phyloP scores from a whole-genome alignment of 73 alveolate genomes.

The Blepharisma japonicum region DNA sequence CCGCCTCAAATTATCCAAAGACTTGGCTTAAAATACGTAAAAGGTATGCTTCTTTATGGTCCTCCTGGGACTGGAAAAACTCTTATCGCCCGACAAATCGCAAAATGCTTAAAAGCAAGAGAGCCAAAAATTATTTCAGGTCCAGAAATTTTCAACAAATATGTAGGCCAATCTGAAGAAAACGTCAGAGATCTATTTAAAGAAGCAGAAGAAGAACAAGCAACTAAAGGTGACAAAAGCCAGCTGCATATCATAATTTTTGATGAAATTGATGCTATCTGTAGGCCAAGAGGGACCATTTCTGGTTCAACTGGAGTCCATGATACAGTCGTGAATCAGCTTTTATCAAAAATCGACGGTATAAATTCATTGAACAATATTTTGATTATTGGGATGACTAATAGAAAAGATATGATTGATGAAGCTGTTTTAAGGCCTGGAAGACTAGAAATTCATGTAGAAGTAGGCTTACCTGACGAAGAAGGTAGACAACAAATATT shows the following conservation, averaged over 20 bases:
- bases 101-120: constrained; percentile 88
- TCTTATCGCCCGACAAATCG: constrained; percentile 94
- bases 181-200: constrained; percentile 92
- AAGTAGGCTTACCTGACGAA: constrained; percentile 98
- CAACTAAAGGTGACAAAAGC: constrained; percentile 90
- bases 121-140: constrained; percentile 98
- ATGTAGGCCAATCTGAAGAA: constrained; percentile 94
- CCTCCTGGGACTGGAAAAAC: constrained; percentile 99
- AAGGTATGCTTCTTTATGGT: constrained; percentile 97
- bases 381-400: constrained; percentile 96
- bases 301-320: constrained; percentile 95
- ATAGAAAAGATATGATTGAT: constrained; percentile 98
- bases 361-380: constrained; percentile 98
- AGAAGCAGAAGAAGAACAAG: constrained; percentile 95
- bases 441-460: constrained; percentile 98
- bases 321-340: constrained; percentile 99
- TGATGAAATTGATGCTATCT: constrained; percentile 99
- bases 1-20: constrained; percentile 96
- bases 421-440: constrained; percentile 99
- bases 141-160: constrained; percentile 97
- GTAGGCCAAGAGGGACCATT: constrained; percentile 98
- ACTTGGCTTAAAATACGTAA: constrained; percentile 95
- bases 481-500: constrained; percentile 95
- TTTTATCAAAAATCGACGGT: constrained; percentile 99
- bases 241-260: constrained; percentile 97